phyloP scores from a whole-genome alignment of 768 basidiomycete genomes.

The Pisolithus albus region DNA sequence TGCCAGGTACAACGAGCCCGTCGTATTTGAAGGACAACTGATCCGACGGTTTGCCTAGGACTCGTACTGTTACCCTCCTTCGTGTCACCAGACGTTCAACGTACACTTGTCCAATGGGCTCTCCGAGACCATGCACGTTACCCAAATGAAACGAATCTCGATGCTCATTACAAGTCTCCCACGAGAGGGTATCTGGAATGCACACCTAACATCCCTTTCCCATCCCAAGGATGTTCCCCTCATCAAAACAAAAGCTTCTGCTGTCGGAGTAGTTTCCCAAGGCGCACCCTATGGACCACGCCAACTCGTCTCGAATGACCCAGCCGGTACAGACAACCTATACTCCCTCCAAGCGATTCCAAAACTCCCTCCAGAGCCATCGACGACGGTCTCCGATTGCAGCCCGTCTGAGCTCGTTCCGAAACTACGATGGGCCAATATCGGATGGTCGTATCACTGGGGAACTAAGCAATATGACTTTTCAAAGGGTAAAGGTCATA shows the following conservation, averaged over 20 bases:
- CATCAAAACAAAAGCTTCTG: constrained; percentile 31
- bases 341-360: constrained; percentile 44
- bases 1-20: constrained; percentile 35
- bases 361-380: constrained; percentile 61
- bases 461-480: constrained; percentile 94
- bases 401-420: constrained; percentile 51
- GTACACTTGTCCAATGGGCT: constrained; percentile 62
- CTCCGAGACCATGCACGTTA: constrained; percentile 66
- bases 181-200: constrained; percentile 68
- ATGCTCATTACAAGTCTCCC: constrained; percentile 82
- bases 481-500: constrained; percentile 53
- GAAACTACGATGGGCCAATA: constrained; percentile 91
- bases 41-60: constrained; percentile 42
- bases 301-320: constrained; percentile 63
- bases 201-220: constrained; percentile 30
- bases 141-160: constrained; percentile 87
- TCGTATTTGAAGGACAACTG: background rate
- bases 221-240: constrained; percentile 32
- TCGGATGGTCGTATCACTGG: constrained; percentile 98
- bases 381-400: constrained; percentile 46
- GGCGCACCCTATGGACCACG: constrained; percentile 44
- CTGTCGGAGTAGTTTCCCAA: background rate
- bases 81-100: constrained; percentile 56
- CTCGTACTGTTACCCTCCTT: constrained; percentile 80
- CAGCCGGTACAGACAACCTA: constrained; percentile 56